phyloP scores from a whole-genome alignment of 768 basidiomycete species.

The Leccinum boreale region DNA sequence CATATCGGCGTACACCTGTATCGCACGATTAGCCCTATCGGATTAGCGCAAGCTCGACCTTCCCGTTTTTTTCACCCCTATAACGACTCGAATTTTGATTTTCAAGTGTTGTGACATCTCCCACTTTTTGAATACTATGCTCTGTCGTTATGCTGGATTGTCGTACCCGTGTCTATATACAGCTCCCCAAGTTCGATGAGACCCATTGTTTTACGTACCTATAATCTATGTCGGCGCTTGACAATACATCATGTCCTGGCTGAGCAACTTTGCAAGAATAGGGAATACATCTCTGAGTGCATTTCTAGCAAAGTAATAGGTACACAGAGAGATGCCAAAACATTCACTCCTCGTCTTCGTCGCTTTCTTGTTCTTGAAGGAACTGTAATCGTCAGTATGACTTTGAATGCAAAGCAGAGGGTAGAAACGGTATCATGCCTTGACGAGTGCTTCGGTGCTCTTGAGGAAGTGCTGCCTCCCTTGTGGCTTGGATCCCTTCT shows the following conservation, averaged over 20 bases:
- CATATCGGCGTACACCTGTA: conserved; percentile 10
- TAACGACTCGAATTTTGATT: neutral
- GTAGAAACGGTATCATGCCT: conserved; percentile 44
- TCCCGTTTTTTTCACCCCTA: neutral
- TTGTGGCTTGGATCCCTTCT: conserved; percentile 95
- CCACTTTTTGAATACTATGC: neutral
- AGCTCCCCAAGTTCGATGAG: neutral
- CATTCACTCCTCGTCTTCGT: conserved; percentile 49
- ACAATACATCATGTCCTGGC: neutral
- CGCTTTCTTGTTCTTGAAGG: conserved; percentile 80
- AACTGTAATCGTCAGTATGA: conserved; percentile 61
- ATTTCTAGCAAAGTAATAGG: conserved; percentile 14
- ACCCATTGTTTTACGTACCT: conserved; percentile 4
- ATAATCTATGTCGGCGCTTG: neutral
- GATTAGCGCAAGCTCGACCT: neutral
- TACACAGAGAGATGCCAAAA: conserved; percentile 11
- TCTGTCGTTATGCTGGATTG: conserved; percentile 4
- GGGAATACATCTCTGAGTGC: conserved; percentile 11
- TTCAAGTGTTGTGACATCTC: neutral
- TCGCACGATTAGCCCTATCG: conserved; percentile 13
- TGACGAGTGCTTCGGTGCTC: conserved; percentile 82
- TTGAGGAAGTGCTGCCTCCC: conserved; percentile 95
- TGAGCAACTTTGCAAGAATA: neutral
- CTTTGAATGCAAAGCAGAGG: conserved; percentile 5
- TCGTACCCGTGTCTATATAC: neutral